Base-by-base conservation (phyloP, 371 early-diverging fungal species). In the Dichotomocladium elegans region DNA sequence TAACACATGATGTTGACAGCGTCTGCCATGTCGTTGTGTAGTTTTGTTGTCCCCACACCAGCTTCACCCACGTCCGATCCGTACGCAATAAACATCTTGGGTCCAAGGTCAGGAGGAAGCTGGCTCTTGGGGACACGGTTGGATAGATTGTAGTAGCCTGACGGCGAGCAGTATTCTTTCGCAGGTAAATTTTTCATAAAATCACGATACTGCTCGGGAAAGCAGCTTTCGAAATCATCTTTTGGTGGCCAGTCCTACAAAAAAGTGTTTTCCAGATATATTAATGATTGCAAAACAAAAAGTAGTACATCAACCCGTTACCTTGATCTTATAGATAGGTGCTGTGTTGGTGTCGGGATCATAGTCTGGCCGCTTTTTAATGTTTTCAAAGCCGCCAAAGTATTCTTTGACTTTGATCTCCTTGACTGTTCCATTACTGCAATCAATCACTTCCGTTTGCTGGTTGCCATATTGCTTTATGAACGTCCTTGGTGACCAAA, bases 1-100 rank as follows among this genome's bases (percentile, higher is more conserved):
- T 83, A 76, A 19, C 74, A 70, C 83, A 90, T 84, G 15, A 88
- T 64, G 47, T 89, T 90, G 28, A 88, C 83, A 0, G 88, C 87
- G 51, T 88, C 92, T 1, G 89, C 80, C 73, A 86, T 80, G 52
- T 90, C 90, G 48, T 85, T 72, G 47, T 87, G 87, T 24, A 90
- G 63, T 21, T 79, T 82, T 1, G 89, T 88, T 0, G 87, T 85
- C 27, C 89, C 87, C 4, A 53, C 51, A 6, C 76, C 72, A 9
- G 61, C 53, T 2, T 60, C 55, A 9, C 47, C 63, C 4, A 68
- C 70, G 24, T 51, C 62, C 2, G 79, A 74, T 2, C 79, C 85
- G 50, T 83, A 83, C 0, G 89, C 85, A 34, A 79, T 81, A 57
- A 88, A 86, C 81, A 90, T 78, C 60, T 88, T 90, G 0, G 90